Base-by-base conservation (phyloP, 176 grass and related monocot species). In the Aechmea fasciata region DNA sequence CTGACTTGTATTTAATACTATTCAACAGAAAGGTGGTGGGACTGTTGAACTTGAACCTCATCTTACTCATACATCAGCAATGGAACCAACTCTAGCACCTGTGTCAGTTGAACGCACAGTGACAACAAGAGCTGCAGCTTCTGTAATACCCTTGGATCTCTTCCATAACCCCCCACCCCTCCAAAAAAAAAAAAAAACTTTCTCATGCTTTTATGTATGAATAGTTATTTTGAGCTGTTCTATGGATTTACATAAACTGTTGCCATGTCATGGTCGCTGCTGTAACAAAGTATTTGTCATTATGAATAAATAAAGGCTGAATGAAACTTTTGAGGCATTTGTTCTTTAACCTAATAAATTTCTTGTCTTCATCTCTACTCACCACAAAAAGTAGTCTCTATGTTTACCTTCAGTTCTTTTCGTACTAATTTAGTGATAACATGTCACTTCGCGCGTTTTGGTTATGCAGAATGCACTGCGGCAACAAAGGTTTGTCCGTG, bases 41-140 rank as follows among this genome's bases (percentile, higher is more conserved):
- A 85, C 79, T 49, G 90, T 99, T 72, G 86, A 90, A 73, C 82
- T 99, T n/a, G 89, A 93, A 67, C 89, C 89, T 59, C 74, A 65
- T 57, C 86, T 93, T 76, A 86, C 87, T 49, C 89, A 93, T 83
- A 93, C 87, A 63, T 92, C 94, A 80, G 89, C 86, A 22, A 86
- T 99, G 53, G 94, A 99, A 20, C 89, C 89, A 79, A 99, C 94
- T 71, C 82, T 99, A 50, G 94, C 94, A 71, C 94, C 94, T 49
- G 84, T 90, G 63, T 88, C 82, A 10, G 82, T 93, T 72, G 94
- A 99, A 77, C 94, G 89, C 22, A 90, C 94, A 71, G 93, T 99
- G 84, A 99, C 89, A 15, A 97, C 94, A 70, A 83, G 94, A 83
- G 83, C 89, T 50, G 87, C 93, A 74, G 93, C 93, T 77, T 97